These are phyloP conservation scores for Schizochytrium sp. DNA, from an alignment of 108 stramenopile genomes.

Conservation along the genomic window DNA sequence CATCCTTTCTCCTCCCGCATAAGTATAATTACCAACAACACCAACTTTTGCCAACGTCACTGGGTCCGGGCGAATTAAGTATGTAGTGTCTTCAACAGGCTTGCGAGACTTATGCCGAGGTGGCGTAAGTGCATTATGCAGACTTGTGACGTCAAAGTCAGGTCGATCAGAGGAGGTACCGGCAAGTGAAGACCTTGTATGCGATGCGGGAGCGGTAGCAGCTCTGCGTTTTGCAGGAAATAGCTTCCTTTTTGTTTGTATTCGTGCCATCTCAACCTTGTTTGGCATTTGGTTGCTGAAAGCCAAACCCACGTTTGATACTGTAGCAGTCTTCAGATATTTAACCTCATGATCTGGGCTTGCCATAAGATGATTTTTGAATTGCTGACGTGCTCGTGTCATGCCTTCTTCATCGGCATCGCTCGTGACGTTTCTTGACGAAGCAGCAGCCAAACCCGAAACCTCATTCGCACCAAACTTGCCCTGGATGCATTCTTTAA, in stretches of 20 bases:
- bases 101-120: not conserved
- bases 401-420: not conserved
- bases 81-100: slow-evolving; percentile 19
- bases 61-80: slow-evolving; percentile 17
- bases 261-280: slow-evolving; percentile 40
- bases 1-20: slow-evolving; percentile 22
- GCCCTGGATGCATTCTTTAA: slow-evolving; percentile 22
- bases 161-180: not conserved
- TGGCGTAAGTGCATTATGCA: not conserved
- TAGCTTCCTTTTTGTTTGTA: slow-evolving; percentile 50
- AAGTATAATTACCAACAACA: slow-evolving; percentile 27
- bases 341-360: slow-evolving; percentile 37
- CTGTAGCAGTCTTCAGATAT: not conserved
- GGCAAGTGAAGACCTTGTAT: no score
- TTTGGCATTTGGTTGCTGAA: slow-evolving; percentile 42
- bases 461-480: not conserved
- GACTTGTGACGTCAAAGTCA: not conserved
- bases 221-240: slow-evolving; percentile 35
- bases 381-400: slow-evolving; percentile 5
- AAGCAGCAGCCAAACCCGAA: slow-evolving; percentile 2
- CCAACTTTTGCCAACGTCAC: not conserved
- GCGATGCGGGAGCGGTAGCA: not conserved
- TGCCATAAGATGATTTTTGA: not conserved
- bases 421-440: not conserved
- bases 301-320: slow-evolving; percentile 45